These are phyloP conservation scores for Cryomyces antarcticus DNA, from an alignment of 495 filamentous ascomycete species.

Conservation along the genomic window DNA sequence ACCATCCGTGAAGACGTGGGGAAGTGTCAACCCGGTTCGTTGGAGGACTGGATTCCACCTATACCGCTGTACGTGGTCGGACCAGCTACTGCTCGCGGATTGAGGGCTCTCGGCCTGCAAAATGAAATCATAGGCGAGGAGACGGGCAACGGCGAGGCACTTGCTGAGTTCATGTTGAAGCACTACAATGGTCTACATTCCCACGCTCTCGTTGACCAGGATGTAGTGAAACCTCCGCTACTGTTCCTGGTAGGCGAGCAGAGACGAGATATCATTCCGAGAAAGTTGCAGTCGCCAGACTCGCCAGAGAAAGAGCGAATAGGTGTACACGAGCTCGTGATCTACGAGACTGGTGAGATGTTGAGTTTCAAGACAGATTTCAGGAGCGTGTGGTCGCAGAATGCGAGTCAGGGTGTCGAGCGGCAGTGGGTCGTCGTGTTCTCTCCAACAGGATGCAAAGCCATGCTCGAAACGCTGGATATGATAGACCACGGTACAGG, in stretches of 20 bases:
- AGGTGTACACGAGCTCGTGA: constrained; percentile 50
- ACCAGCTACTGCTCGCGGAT: constrained; percentile 62
- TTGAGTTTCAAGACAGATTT: constrained; percentile 52
- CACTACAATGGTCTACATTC: constrained; percentile 34
- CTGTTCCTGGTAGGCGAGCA: constrained; percentile 80
- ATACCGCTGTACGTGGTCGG: constrained; percentile 75
- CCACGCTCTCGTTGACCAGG: background rate
- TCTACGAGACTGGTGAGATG: constrained; percentile 75
- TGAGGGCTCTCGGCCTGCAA: constrained; percentile 33
- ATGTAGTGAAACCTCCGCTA: constrained; percentile 27
- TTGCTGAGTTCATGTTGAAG: constrained; percentile 55
- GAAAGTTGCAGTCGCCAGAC: constrained; percentile 36
- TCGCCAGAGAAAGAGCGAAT: constrained; percentile 28
- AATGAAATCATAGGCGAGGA: constrained; percentile 37
- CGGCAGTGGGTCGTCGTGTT: constrained; percentile 79
- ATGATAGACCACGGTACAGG: constrained; percentile 29
- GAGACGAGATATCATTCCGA: constrained; percentile 72
- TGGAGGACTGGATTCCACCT: constrained; percentile 17
- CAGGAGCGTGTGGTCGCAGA: constrained; percentile 21
- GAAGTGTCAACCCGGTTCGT: constrained; percentile 3
- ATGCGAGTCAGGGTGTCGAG: constrained; percentile 9
- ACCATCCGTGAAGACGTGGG: constrained; percentile 17
- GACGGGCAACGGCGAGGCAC: constrained; percentile 59
- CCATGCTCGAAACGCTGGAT: constrained; percentile 49
- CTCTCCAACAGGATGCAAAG: constrained; percentile 71